Evolutionary conservation across 2,329 filamentous ascomycete genomes (phyloP), one percentile per base, ranked within the genome.

Genomic region (Zasmidium angulare): DNA sequence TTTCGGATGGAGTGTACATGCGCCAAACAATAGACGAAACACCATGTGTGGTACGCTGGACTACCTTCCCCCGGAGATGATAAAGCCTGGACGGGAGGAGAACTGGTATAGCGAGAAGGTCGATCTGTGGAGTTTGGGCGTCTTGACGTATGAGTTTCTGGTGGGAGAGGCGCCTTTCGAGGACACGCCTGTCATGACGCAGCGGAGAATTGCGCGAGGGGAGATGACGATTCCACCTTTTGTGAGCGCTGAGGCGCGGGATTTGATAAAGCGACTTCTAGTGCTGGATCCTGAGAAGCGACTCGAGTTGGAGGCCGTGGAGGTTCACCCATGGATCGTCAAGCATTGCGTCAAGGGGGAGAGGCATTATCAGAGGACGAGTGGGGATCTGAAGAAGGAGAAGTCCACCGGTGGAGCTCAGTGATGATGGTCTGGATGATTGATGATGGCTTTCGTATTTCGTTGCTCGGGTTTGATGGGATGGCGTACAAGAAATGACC

Each of bases 11-110:
- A 96, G 90, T 74, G 95, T 98, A 2, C 95, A 99, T 76, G 95
- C 95, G 3, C 95, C 95, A 24, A 97, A 96, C 77, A 96, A 93
- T 78, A 83, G 95, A 68, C 84, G 95, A 63, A 89, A 93, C 72
- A 99, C 95, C 57, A 93, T 98, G 86, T 99, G 95, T 75, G 95
- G 95, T 64, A 99, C 95, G 19, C 85, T 98, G 46, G 95, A 99
- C 78, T 99, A 99, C 76, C 85, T 99, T 17, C 95, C 95, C 2
- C 95, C 95, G 3, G 95, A 99, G 86, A 99, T 99, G 95, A 85
- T 98, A 75, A 90, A 89, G 75, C 85, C 88, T 2, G 89, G 90
- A 48, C 84, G 84, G 67, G 87, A 68, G 6, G 90, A 95, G 71
- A 96, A 95, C 78, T 96, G 84, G 72, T 98, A 98, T 78, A 90